A percentile compares a stretch with the other conserved stretches of the same genome.
Conservation (phyloP, 768 basidiomycete genomes). For the Suillus americanus region DNA sequence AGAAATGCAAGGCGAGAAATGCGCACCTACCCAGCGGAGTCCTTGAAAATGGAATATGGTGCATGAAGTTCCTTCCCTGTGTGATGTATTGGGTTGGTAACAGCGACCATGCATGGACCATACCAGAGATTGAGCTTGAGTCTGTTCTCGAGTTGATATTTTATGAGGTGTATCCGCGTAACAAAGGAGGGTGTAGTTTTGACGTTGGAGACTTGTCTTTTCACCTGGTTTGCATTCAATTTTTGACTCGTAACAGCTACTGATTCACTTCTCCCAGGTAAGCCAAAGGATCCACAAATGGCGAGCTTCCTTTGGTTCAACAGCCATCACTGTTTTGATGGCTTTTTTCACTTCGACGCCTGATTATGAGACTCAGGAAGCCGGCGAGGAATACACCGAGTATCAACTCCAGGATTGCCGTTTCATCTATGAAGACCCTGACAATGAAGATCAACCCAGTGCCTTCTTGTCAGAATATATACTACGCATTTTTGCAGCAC, state of each 20-base stretch:
- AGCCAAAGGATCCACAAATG: constrained; percentile 10
- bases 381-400: not conserved
- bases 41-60: not conserved
- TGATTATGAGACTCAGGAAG: not conserved
- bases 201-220: constrained; percentile 1
- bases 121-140: constrained; percentile 4
- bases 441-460: not conserved
- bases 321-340: constrained; percentile 10
- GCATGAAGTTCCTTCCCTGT: constrained; percentile 1
- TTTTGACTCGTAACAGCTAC: constrained; percentile 1
- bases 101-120: constrained; percentile 7
- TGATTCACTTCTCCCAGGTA: constrained; percentile 2
- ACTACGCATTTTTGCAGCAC: constrained; percentile 2
- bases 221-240: constrained; percentile 3
- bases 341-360: constrained; percentile 1
- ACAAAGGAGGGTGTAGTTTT: not conserved
- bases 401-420: not conserved
- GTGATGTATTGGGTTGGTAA: constrained; percentile 8
- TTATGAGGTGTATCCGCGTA: constrained; percentile 4
- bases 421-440: constrained; percentile 10
- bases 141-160: constrained; percentile 3
- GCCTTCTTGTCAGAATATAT: constrained; percentile 10
- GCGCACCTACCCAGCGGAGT: not conserved
- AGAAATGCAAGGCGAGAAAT: not conserved
- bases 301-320: constrained; percentile 10